These are phyloP conservation scores for Xylaria longipes DNA, from an alignment of 495 filamentous ascomycete genomes.

Conservation along the genomic window DNA sequence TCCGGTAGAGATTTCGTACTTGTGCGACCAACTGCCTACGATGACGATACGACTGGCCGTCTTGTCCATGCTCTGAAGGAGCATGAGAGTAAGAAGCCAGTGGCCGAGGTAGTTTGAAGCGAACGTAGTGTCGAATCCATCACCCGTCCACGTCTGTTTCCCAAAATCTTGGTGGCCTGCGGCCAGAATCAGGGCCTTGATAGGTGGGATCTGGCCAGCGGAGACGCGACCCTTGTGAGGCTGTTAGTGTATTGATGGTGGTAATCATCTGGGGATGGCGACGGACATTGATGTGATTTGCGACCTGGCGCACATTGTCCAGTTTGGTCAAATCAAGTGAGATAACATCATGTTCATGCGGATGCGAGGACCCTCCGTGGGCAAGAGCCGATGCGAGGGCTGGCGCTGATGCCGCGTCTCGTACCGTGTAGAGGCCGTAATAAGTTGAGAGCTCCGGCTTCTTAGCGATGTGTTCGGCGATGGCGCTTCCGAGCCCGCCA, in stretches of 20 bases:
- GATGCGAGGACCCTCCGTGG: constrained; percentile 10
- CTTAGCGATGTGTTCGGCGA: constrained; percentile 52
- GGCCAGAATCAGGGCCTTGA: constrained; percentile 51
- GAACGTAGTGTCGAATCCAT: constrained; percentile 44
- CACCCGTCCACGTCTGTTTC: constrained; percentile 38
- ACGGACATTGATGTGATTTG: constrained; percentile 29
- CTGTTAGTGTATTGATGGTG: no score
- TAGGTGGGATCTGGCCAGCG: constrained; percentile 44
- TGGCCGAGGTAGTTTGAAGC: constrained; percentile 51
- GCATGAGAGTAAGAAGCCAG: constrained; percentile 44
- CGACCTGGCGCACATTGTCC: constrained; percentile 22
- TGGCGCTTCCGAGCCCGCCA: constrained; percentile 52
- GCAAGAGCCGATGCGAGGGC: constrained; percentile 38
- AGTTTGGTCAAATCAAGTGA: constrained; percentile 29
- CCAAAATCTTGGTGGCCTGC: constrained; percentile 39
- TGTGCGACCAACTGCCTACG: constrained; percentile 44
- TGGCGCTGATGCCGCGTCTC: constrained; percentile 37
- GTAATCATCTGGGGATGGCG: no score
- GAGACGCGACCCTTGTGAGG: constrained; percentile 32
- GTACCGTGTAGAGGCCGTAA: constrained; percentile 47
- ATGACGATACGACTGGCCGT: constrained; percentile 45
- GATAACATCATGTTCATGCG: constrained; percentile 23
- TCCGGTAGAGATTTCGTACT: constrained; percentile 23
- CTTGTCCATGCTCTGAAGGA: constrained; percentile 47
- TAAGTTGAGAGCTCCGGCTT: constrained; percentile 39